Base-by-base conservation (phyloP, 495 filamentous ascomycete species). In the Penicillium macrosclerotiorum region DNA sequence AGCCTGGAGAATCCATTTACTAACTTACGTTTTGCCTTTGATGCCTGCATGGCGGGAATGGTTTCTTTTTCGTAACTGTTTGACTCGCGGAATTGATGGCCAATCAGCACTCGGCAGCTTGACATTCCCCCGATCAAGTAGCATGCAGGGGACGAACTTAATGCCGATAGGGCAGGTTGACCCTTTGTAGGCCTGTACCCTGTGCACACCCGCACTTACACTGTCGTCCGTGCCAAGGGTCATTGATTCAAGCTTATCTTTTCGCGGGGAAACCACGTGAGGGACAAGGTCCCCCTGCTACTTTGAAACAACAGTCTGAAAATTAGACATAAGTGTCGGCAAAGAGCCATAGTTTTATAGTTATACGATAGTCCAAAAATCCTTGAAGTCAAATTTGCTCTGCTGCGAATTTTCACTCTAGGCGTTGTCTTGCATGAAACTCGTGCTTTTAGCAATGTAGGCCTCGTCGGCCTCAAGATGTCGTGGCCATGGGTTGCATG, bases 11-110 rank as follows among this genome's bases (percentile, higher is more conserved):
- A 52, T 9, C 18, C 27, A 18, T 12, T 13, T n/a, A 22, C 8
- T 4, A 17, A 40, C 30, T 41, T 37, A 35, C 31, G 22, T 35
- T 44, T 44, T 19, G 7, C 5, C 11, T 27, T 12, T 6, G 14
- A 23, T 35, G 5, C n/a, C 8, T 8, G 12, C 35, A 18, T 31
- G 38, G 33, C 20, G 22, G 37, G 29, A 39, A 49, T 53, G 47
- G 52, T 58, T 36, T 47, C 22, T 43, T 20, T 60, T 52, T 45
- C 49, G 57, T 60, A 58, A 57, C 32, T 22, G 8, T 37, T 45
- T 38, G 33, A 23, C 37, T 23, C 20, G 36, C 42, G 30, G 39
- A 30, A 34, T 16, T 25, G 5, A 5, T 8, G 19, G 35, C 57
- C 57, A 60, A 60, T 60, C 41, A 48, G 27, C 14, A 29, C 25